phyloP scores from a whole-genome alignment of 805 yeast species.

The Starmerella geochares region DNA sequence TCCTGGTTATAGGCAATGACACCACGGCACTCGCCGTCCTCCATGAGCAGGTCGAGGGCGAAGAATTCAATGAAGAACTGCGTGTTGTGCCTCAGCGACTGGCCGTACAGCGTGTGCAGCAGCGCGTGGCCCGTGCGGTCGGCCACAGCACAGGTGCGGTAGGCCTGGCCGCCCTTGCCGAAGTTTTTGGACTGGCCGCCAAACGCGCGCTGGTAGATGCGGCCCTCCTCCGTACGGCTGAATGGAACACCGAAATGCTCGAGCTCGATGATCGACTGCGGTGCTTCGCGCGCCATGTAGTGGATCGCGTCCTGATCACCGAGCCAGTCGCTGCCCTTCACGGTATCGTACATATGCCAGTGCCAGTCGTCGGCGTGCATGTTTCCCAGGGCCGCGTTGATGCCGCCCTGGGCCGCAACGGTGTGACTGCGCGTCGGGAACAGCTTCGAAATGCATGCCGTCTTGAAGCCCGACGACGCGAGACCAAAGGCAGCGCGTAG shows the following conservation, averaged over 20 bases:
- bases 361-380: conserved; percentile 99
- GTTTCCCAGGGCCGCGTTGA: conserved; percentile 96
- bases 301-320: conserved; percentile 99
- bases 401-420: conserved; percentile 99
- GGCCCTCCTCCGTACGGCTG: conserved; percentile 92
- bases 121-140: conserved; percentile 98
- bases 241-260: conserved; percentile 98
- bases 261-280: conserved; percentile 85
- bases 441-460: conserved; percentile 92
- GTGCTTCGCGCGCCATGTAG: conserved; percentile 98
- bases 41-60: conserved; percentile 87
- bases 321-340: conserved; percentile 97
- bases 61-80: conserved; percentile 96
- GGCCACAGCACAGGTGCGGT: conserved; percentile 98
- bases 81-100: conserved; percentile 90
- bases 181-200: conserved; percentile 94
- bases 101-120: conserved; percentile 91
- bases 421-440: conserved; percentile 98
- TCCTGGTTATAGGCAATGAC: conserved; percentile 96
- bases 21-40: conserved; percentile 94
- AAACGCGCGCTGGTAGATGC: conserved; percentile 96
- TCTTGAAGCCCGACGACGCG: conserved; percentile 92
- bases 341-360: conserved; percentile 99
- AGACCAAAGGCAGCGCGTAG: conserved; percentile 96
- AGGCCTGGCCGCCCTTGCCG: conserved; percentile 98